Evolutionary conservation across 768 basidiomycete genomes (phyloP), one percentile per base, ranked within the genome.

Genomic region (Kwoniella shandongensis): DNA sequence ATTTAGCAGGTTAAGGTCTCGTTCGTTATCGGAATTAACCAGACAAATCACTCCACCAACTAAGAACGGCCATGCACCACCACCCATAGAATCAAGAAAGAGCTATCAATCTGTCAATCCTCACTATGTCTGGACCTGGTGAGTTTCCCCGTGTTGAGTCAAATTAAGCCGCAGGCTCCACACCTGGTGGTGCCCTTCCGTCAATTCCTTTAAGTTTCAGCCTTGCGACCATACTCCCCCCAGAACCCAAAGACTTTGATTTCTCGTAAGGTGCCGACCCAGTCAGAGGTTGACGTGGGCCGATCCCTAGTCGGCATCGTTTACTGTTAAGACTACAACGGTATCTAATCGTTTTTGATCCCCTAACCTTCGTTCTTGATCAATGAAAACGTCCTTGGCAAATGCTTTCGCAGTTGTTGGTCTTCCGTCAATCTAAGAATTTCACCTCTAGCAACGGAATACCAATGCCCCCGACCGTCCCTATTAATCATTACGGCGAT

Each of bases 11-110:
- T 85, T 85, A 86, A 87, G 85, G 87, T 88, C 86, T 88, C 86
- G 83, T 87, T 88, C 84, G 84, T 88, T 88, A 88, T 88, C 86
- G 84, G 86, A 88, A 88, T 89, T 88, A 88, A 88, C 87, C 88
- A 88, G 88, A 89, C 88, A 88, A 88, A 88, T 88, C 88, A 88
- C 87, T 88, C 86, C 79, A 84, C 65, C 83, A 87, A 87, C 85
- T 86, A 87, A 86, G 85, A 87, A 87, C 83, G 84, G 85, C 86
- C 85, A 87, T 87, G 85, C 85, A 87, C 85, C 85, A 86, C 85
- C 85, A 86, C 85, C 85, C 85, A 86, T 84, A 83, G 83, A 85
- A 84, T 85, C 84, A 83, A 81, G 84, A 86, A 86, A 86, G 85
- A 86, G 84, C 84, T 85, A 84, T 85, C 85, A 85, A 84, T 85